These are phyloP conservation scores for Staphylotrichum tortipilum DNA, from an alignment of 495 filamentous ascomycete species.

Conservation along the genomic window DNA sequence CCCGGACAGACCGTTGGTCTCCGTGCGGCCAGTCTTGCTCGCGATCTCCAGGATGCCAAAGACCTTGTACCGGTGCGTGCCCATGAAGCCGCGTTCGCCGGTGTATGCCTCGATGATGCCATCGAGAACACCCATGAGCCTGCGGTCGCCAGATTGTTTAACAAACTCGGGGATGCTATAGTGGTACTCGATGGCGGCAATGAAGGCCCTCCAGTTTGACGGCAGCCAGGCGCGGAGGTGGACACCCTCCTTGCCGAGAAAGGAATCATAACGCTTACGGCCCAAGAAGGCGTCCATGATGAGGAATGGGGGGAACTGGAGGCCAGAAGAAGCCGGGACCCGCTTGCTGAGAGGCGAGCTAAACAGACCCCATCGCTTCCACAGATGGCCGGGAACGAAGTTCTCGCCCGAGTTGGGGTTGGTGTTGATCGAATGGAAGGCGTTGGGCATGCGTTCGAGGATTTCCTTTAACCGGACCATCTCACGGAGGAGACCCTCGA, in stretches of 20 bases:
- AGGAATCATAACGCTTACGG: slow-evolving; percentile 40
- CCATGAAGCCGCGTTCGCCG: slow-evolving; percentile 45
- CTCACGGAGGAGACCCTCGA: slow-evolving; percentile 39
- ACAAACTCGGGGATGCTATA: slow-evolving; percentile 43
- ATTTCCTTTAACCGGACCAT: slow-evolving; percentile 43
- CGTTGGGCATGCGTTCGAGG: slow-evolving; percentile 42
- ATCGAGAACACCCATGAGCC: slow-evolving; percentile 40
- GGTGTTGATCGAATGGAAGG: slow-evolving; percentile 44
- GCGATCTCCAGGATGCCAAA: slow-evolving; percentile 47
- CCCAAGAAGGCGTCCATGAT: slow-evolving; percentile 47
- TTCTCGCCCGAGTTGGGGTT: slow-evolving; percentile 43
- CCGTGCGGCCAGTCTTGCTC: slow-evolving; percentile 41
- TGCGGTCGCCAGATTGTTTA: slow-evolving; percentile 34
- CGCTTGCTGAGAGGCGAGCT: slow-evolving; percentile 40
- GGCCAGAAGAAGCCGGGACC: slow-evolving; percentile 43
- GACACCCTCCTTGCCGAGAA: slow-evolving; percentile 40
- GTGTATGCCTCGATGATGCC: slow-evolving; percentile 42
- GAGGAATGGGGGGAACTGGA: slow-evolving; percentile 42
- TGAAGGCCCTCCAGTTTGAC: slow-evolving; percentile 43
- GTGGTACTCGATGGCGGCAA: slow-evolving; percentile 42
- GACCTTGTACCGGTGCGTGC: slow-evolving; percentile 46
- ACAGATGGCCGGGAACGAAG: slow-evolving; percentile 35
- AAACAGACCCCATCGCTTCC: slow-evolving; percentile 42
- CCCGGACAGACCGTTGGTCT: slow-evolving; percentile 43
- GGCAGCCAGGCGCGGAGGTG: slow-evolving; percentile 44